Base-by-base conservation (phyloP, 78 protist genomes). In the Dictyostelium purpureum region DNA sequence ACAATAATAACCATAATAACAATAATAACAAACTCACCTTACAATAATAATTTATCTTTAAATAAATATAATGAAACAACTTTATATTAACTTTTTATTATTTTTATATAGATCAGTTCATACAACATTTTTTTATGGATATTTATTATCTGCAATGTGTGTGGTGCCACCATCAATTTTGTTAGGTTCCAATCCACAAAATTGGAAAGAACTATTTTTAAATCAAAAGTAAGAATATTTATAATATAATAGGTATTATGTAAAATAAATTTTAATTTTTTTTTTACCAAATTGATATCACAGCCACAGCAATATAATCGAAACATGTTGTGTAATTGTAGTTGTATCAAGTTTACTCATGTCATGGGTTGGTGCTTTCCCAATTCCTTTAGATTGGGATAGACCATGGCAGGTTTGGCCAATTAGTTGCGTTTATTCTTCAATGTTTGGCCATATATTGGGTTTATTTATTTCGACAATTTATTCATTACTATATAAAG, bases 391-490 rank as follows among this genome's bases (percentile, higher is more conserved):
- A 1, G 96, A 94, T 56, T 70, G 95, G 95, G 95, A 90, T 54
- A 51, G 95, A 54, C 95, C 95, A 18, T 90, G 95, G 95, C 95
- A 90, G 56, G 61, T 16, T 10, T 90, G 95, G 95, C 95, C 95
- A 67, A 77, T 90, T 10, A 52, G 77, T 63, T 79, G 92, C 33
- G 33, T 59, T 6, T 90, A 74, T 52, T 79, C 85, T 28, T 47
- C 94, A 35, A 38, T 85, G 12, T 12, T 33, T 18, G 91, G 91
- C 33, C 91, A 85, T 19, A 43, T 59, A 9, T 19, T 85, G 2
- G 79, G 91, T 45, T 59, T 85, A 12, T n/a, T 70, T 11, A 59
- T 70, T 40, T 73, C 76, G 42, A 38, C 91, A 26, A 19, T 85
- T 10, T 85, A 54, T 35, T 35, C 74, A 18, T 59, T 85, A 31